Evolutionary conservation across 169 alveolate species (phyloP), one percentile per base, ranked within the genome.

Genomic region (Eimeria sp.): DNA sequence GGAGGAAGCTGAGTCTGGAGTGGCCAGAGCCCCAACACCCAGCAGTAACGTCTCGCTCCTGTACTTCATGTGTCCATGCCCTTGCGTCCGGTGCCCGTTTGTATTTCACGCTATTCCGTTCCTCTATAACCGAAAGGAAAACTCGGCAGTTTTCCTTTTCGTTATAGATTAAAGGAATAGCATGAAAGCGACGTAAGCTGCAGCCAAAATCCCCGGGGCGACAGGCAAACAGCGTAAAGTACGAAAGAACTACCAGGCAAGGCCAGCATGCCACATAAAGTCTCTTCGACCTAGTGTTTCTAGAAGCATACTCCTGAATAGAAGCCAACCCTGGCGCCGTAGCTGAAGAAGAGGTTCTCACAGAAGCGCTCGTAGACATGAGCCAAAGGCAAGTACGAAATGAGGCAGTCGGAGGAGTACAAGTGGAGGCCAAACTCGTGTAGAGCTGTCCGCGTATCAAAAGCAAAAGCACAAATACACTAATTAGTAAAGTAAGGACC

Each of bases 331-430:
- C 89, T 16, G 82, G 76, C 96, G 54, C 97, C 97, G 51, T 54
- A 49, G 49, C 94, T 92, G 97, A 97, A 96, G 47, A 97, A 95
- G 43, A 97, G 95, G 73, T 96, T 95, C 54, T 98, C 96, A 88
- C 98, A 95, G 54, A 97, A 92, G 95, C 99, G 98, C 95, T 99
- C 99, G 97, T 98, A 98, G 88, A 99, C 97, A 97, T 99, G 99
- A 2, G 99, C 99, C 96, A 98, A 96, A 30, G 99, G 99, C 45
- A 99, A 95, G 97, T 98, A 99, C 47, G 99, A 98, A 90, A 99
- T 96, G 96, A 99, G 98, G 87, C 97, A 97, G 96, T 99, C 99
- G 13, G 83, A 93, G 40, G 96, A 94, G 76, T 84, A 58, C 76
- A 97, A 43, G 45, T 45, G 25, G 87, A 96, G 47, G 54, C 57